Conservation (phyloP, 2,329 filamentous ascomycete genomes). For the Alternaria triticimaculans region DNA sequence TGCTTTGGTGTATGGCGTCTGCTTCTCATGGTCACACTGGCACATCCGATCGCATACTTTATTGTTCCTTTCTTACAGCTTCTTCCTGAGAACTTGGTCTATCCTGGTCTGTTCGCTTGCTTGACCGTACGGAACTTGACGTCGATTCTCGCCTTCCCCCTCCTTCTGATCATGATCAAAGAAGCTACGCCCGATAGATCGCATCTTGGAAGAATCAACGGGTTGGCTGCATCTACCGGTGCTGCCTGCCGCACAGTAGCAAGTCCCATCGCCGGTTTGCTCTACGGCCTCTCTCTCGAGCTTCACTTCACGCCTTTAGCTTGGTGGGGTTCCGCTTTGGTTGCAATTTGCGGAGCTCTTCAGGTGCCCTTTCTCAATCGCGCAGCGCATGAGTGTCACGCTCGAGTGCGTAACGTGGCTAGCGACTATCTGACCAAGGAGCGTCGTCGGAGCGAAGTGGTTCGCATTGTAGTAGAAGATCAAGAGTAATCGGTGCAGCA, state of each 20-base stretch:
- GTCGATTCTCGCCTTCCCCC: conserved; percentile 72
- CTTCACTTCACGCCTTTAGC: conserved; percentile 66
- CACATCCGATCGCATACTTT: conserved; percentile 72
- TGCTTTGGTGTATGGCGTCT: conserved; percentile 71
- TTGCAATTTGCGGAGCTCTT: conserved; percentile 62
- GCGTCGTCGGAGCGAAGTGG: conserved; percentile 23
- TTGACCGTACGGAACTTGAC: conserved; percentile 70
- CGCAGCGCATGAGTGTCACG: conserved; percentile 49
- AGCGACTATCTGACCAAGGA: conserved; percentile 29
- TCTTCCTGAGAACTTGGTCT: conserved; percentile 61
- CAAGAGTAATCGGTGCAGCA: conserved; percentile 5
- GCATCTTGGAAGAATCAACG: conserved; percentile 74
- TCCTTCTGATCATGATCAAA: conserved; percentile 74
- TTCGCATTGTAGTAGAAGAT: conserved; percentile 37
- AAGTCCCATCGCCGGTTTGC: conserved; percentile 70
- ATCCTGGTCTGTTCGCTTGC: conserved; percentile 69
- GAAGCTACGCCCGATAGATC: conserved; percentile 69
- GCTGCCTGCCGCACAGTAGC: conserved; percentile 73
- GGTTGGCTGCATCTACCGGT: conserved; percentile 73
- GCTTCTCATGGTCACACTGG: conserved; percentile 68
- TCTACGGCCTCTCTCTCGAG: conserved; percentile 68
- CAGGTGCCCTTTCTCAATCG: conserved; percentile 64
- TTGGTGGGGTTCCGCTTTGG: conserved; percentile 65
- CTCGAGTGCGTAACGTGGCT: conserved; percentile 33
- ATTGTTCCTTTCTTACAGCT: conserved; percentile 72